phyloP scores from a whole-genome alignment of 2,329 filamentous ascomycete species.

The Pseudopithomyces chartarum region DNA sequence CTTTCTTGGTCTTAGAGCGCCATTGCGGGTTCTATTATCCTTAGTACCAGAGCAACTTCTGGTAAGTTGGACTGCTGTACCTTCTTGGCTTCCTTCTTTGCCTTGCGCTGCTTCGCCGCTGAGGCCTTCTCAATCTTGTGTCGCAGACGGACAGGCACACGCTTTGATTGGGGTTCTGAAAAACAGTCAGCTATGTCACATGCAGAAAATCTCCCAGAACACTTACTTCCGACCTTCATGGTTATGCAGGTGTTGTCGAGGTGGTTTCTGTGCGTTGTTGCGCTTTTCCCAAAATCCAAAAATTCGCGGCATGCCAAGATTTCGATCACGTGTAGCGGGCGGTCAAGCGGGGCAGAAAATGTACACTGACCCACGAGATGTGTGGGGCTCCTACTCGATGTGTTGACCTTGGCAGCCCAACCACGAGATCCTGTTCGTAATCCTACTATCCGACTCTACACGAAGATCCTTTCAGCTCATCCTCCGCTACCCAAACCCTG shows the following conservation, averaged over 20 bases:
- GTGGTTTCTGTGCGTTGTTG: conserved; percentile 15
- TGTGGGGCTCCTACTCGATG: not conserved
- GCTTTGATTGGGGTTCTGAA: conserved; percentile 91
- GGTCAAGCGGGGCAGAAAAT: conserved; percentile 14
- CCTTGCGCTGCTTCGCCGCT: conserved; percentile 86
- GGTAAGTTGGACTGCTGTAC: conserved; percentile 36
- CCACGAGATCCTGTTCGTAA: not conserved
- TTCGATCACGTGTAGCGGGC: conserved; percentile 14
- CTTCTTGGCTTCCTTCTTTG: conserved; percentile 86
- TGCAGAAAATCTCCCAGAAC: not conserved
- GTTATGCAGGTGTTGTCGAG: conserved; percentile 20
- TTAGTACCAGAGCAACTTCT: conserved; percentile 20
- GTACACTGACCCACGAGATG: not conserved
- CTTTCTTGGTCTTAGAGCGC: conserved; percentile 94
- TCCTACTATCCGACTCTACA: not conserved
- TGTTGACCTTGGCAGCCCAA: not conserved
- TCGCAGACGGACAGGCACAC: conserved; percentile 82
- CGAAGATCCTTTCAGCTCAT: not conserved
- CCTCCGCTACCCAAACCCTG: too few species aligned
- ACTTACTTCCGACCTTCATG: conserved; percentile 52
- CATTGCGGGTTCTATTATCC: conserved; percentile 80
- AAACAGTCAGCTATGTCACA: conserved; percentile 15
- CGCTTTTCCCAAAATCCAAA: conserved; percentile 18
- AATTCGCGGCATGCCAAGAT: conserved; percentile 27
- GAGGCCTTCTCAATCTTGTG: conserved; percentile 97